phyloP scores from a whole-genome alignment of 2,329 filamentous ascomycete genomes.

The Pestalotiopsis sp. region DNA sequence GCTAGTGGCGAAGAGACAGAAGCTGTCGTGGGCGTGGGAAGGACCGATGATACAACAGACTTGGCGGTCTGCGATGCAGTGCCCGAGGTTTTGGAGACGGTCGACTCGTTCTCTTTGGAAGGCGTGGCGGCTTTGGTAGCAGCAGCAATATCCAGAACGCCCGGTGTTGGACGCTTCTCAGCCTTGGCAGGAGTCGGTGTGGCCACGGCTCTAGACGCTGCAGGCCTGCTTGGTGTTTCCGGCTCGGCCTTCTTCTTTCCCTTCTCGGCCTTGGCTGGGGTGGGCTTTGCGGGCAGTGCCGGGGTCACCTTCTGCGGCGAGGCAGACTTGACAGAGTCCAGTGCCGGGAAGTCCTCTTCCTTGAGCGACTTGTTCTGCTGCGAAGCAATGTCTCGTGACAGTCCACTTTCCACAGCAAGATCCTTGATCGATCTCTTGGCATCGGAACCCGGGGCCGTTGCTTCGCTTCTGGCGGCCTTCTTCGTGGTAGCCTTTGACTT shows the following conservation, averaged over 20 bases:
- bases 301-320: conserved; percentile 35
- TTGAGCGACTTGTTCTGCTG: conserved; percentile 47
- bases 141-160: conserved; percentile 51
- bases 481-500: conserved; percentile 26
- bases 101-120: conserved; percentile 19
- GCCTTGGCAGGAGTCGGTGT: conserved; percentile 16
- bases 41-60: conserved; percentile 37
- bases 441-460: conserved; percentile 21
- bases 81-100: conserved; percentile 30
- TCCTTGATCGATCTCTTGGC: conserved; percentile 47
- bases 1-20: conserved; percentile 55
- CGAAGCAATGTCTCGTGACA: conserved; percentile 47
- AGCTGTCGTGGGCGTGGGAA: conserved; percentile 47
- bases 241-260: conserved; percentile 30
- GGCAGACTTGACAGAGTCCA: conserved; percentile 47
- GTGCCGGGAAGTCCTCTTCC: conserved; percentile 65
- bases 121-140: conserved; percentile 39
- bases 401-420: conserved; percentile 45
- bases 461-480: conserved; percentile 22
- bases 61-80: conserved; percentile 35
- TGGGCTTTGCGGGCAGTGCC: conserved; percentile 31
- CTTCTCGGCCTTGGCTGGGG: conserved; percentile 14
- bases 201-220: conserved; percentile 27
- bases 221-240: conserved; percentile 23
- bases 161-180: conserved; percentile 42